phyloP scores from a whole-genome alignment of 257 asterid genomes.

The Nicotiana tabacum region DNA sequence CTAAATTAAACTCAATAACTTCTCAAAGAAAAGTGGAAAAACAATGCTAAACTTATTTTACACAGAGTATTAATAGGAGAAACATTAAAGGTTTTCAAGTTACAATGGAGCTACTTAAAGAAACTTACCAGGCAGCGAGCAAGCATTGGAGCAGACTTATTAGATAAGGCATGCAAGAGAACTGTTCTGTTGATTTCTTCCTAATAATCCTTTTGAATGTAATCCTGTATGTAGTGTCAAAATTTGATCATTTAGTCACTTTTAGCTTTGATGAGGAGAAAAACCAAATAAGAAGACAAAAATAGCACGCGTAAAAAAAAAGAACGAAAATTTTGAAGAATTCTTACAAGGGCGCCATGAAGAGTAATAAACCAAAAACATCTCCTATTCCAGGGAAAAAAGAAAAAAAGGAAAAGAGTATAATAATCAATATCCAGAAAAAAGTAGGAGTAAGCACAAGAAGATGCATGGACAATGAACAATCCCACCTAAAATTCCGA shows the following conservation, averaged over 20 bases:
- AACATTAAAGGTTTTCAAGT: neutral
- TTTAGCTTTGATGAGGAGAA: neutral
- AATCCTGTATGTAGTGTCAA: slow-evolving; percentile 26
- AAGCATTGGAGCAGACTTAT: slow-evolving; percentile 56
- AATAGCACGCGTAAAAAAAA: neutral
- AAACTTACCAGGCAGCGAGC: slow-evolving; percentile 46
- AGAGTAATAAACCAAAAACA: slow-evolving; percentile 62
- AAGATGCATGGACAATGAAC: neutral
- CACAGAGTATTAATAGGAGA: neutral
- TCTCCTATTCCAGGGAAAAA: slow-evolving; percentile 38
- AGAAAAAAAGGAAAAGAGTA: neutral
- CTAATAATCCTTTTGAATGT: slow-evolving; percentile 55
- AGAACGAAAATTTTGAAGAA: neutral
- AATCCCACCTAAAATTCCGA: slow-evolving; percentile 17
- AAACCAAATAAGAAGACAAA: neutral
- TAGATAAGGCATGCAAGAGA: slow-evolving; percentile 57
- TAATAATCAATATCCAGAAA: neutral
- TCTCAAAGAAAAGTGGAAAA: no score
- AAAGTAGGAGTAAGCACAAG: neutral
- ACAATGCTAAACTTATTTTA: no score
- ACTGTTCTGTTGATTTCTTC: slow-evolving; percentile 52
- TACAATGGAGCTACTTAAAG: neutral
- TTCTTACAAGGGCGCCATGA: slow-evolving; percentile 70
- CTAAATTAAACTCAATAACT: neutral
- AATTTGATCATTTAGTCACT: neutral